These are phyloP conservation scores for Raphanus sativus DNA, from an alignment of 345 rosid genomes.

Conservation along the genomic window DNA sequence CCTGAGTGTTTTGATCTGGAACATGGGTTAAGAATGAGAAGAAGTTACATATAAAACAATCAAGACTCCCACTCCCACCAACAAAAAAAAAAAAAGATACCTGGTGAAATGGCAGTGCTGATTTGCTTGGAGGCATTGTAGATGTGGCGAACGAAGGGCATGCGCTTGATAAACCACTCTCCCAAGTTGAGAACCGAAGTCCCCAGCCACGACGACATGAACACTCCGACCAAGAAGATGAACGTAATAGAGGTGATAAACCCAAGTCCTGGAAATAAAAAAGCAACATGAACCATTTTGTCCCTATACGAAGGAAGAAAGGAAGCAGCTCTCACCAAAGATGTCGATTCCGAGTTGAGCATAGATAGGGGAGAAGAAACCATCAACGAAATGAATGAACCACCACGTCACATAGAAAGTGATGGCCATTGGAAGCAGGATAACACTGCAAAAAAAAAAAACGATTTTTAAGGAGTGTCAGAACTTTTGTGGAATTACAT, in stretches of 20 bases:
- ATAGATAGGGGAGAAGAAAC: conserved; percentile 96
- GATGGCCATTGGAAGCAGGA: conserved; percentile 88
- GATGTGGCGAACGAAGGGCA: conserved; percentile 97
- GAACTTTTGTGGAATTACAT: too few species aligned
- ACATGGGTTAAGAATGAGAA: not conserved
- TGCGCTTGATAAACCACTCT: conserved; percentile 98
- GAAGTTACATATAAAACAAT: not conserved
- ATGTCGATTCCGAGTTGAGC: conserved; percentile 89
- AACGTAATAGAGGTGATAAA: conserved; percentile 88
- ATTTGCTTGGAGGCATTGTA: conserved; percentile 98
- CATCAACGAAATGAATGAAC: conserved; percentile 98
- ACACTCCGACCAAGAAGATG: conserved; percentile 95
- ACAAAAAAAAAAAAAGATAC: conserved; percentile 34
- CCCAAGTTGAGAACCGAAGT: conserved; percentile 89
- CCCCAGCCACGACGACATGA: conserved; percentile 99
- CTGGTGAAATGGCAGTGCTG: conserved; percentile 97
- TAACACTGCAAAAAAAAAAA: conserved; percentile 58
- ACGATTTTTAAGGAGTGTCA: too few species aligned
- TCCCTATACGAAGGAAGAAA: not conserved
- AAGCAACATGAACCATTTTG: conserved; percentile 18
- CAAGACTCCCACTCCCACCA: not conserved
- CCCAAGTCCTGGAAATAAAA: conserved; percentile 74
- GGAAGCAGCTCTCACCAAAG: conserved; percentile 64
- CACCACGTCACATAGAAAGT: conserved; percentile 99
- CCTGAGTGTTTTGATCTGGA: conserved; percentile 91